These are phyloP conservation scores for Yamagishiella unicocca DNA, from an alignment of 139 green algal species.

Conservation along the genomic window DNA sequence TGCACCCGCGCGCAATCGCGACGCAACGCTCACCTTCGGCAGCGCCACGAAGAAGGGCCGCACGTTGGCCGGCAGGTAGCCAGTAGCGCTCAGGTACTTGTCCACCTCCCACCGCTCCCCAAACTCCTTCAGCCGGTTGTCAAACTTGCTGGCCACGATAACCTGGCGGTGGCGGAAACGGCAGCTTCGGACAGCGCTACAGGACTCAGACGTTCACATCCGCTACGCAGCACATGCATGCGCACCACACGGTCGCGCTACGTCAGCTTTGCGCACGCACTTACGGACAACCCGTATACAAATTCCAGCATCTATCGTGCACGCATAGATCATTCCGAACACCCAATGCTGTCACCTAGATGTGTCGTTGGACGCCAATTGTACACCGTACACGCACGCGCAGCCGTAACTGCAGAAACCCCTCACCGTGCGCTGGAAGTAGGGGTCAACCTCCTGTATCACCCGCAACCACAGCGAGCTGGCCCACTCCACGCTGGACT, in stretches of 20 bases:
- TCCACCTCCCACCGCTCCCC: slow-evolving; percentile 94
- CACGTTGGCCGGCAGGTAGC: slow-evolving; percentile 88
- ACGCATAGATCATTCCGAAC: too few relatives aligned
- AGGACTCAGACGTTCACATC: background rate
- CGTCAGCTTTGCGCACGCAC: too few relatives aligned
- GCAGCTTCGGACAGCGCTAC: too few relatives aligned
- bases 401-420: too few relatives aligned
- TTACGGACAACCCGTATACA: too few relatives aligned
- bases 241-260: too few relatives aligned
- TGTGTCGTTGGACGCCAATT: too few relatives aligned
- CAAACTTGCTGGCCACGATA: slow-evolving; percentile 95
- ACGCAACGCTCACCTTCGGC: slow-evolving; percentile 79
- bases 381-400: too few relatives aligned
- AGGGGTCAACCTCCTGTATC: slow-evolving; percentile 92
- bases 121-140: slow-evolving; percentile 97
- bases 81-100: slow-evolving; percentile 89
- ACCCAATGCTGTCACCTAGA: too few relatives aligned
- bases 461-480: slow-evolving; percentile 93
- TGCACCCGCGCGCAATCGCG: background rate
- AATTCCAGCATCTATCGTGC: too few relatives aligned
- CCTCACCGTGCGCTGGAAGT: slow-evolving; percentile 75
- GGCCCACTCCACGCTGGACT: slow-evolving; percentile 94
- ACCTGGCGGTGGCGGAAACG: slow-evolving; percentile 70
- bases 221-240: too few relatives aligned
- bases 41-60: slow-evolving; percentile 96